Conservation (phyloP, 1,139 yeast species). For the Saccharomyces hybrid region DNA sequence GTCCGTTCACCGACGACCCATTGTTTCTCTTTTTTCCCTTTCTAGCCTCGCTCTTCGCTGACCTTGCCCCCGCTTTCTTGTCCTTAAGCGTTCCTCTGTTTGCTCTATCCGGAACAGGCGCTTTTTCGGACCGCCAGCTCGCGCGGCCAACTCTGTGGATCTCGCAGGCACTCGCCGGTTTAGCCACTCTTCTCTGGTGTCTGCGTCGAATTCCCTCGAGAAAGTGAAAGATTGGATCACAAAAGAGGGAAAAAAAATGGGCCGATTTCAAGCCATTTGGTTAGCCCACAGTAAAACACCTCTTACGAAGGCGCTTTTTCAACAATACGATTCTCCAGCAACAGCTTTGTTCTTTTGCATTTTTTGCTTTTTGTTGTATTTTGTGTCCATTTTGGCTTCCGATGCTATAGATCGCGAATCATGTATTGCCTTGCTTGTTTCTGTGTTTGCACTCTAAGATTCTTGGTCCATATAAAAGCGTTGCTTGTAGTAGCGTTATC, state of each 20-base stretch:
- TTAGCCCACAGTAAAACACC: neutral
- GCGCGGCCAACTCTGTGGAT: neutral
- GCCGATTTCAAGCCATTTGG: neutral
- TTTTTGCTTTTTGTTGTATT: neutral
- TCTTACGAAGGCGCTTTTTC: conserved; percentile 2
- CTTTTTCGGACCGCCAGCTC: neutral
- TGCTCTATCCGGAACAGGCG: too few species aligned
- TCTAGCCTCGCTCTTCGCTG: too few species aligned
- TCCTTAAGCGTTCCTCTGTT: too few species aligned
- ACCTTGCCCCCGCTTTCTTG: too few species aligned
- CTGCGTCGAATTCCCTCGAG: neutral
- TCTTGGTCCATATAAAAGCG: neutral
- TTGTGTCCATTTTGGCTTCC: neutral
- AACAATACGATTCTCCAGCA: neutral
- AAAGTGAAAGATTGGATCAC: neutral
- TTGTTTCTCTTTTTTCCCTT: neutral
- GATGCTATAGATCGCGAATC: neutral
- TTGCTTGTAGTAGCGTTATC: neutral
- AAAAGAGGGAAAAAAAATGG: conserved; percentile 1
- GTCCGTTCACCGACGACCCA: neutral
- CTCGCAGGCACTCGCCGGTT: neutral
- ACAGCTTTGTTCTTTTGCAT: neutral
- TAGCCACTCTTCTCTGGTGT: neutral
- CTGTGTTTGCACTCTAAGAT: neutral
- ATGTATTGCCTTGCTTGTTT: neutral